phyloP scores from a whole-genome alignment of 768 basidiomycete genomes.

The Tulasnella sp. region DNA sequence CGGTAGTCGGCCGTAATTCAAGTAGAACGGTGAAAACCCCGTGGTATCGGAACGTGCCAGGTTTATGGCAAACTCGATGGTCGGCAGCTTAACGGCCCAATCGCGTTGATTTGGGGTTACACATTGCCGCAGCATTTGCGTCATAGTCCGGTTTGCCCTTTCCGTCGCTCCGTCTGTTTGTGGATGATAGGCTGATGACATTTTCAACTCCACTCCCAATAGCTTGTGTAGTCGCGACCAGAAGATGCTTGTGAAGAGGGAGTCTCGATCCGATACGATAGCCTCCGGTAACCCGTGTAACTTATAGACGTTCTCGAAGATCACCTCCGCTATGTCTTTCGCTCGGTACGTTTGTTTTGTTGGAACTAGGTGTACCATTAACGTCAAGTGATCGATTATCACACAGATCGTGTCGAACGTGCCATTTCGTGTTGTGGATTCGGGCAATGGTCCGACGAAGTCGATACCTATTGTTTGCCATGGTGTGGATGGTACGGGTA shows the following conservation, averaged over 20 bases:
- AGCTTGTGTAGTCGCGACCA: conserved; percentile 25
- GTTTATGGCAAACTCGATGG: conserved; percentile 22
- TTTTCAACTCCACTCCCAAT: conserved; percentile 24
- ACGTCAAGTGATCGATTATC: conserved; percentile 17
- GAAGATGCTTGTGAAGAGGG: conserved; percentile 28
- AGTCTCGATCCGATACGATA: conserved; percentile 28
- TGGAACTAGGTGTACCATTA: conserved; percentile 11
- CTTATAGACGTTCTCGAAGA: conserved; percentile 12
- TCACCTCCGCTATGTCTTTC: conserved; percentile 9
- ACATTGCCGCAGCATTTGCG: conserved; percentile 4
- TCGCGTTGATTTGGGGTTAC: conserved; percentile 17
- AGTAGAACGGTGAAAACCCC: conserved; percentile 19
- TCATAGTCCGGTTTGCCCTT: conserved; percentile 20
- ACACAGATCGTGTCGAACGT: conserved; percentile 14
- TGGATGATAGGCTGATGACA: conserved; percentile 30
- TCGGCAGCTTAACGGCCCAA: conserved; percentile 19
- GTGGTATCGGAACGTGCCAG: conserved; percentile 18
- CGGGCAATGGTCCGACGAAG: conserved; percentile 17
- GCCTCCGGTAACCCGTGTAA: conserved; percentile 19
- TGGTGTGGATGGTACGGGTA: conserved; percentile 9
- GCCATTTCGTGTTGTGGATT: conserved; percentile 9
- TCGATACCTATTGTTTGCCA: conserved; percentile 16
- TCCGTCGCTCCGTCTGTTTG: conserved; percentile 30
- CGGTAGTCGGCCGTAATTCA: conserved; percentile 23
- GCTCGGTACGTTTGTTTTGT: conserved; percentile 2